Conservation (phyloP, 2,329 filamentous ascomycete species). For the Fusarium drepaniforme region DNA sequence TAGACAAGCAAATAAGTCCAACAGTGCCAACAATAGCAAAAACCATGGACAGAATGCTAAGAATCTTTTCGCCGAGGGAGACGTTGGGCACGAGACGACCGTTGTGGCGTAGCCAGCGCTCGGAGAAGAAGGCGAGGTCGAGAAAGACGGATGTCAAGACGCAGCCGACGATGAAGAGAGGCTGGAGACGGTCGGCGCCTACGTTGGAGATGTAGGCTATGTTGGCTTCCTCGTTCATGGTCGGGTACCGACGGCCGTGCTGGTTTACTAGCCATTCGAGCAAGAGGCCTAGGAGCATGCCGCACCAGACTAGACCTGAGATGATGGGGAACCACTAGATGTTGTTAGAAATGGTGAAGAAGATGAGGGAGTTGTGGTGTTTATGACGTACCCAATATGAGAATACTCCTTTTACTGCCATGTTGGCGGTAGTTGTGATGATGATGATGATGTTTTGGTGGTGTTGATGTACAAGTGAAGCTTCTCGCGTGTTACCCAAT, state of each 20-base stretch:
- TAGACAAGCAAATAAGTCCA: slow-evolving; percentile 84
- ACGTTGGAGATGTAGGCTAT: slow-evolving; percentile 82
- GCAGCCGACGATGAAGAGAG: slow-evolving; percentile 82
- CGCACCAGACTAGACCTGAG: slow-evolving; percentile 73
- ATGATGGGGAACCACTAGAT: slow-evolving; percentile 73
- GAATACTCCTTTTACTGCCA: slow-evolving; percentile 48
- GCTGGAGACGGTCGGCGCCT: slow-evolving; percentile 73
- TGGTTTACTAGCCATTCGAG: slow-evolving; percentile 74
- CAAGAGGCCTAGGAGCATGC: slow-evolving; percentile 77
- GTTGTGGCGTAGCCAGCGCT: slow-evolving; percentile 86
- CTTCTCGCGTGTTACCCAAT: not conserved
- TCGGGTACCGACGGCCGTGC: slow-evolving; percentile 67
- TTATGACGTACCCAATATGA: slow-evolving; percentile 55
- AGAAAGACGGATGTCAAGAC: slow-evolving; percentile 82
- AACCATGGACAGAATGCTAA: slow-evolving; percentile 71
- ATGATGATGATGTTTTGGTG: not conserved
- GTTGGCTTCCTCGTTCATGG: slow-evolving; percentile 68
- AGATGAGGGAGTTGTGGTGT: not conserved
- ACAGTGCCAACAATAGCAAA: slow-evolving; percentile 80
- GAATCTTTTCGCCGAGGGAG: slow-evolving; percentile 70
- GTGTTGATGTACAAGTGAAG: slow-evolving; percentile 1
- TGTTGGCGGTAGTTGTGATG: slow-evolving; percentile 27
- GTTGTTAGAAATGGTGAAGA: slow-evolving; percentile 32
- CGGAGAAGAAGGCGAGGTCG: slow-evolving; percentile 82
- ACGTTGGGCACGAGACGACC: slow-evolving; percentile 83